Evolutionary conservation across 2,329 filamentous ascomycete species (phyloP), one percentile per base, ranked within the genome.

Genomic region (Colletotrichum gloeosporioides): DNA sequence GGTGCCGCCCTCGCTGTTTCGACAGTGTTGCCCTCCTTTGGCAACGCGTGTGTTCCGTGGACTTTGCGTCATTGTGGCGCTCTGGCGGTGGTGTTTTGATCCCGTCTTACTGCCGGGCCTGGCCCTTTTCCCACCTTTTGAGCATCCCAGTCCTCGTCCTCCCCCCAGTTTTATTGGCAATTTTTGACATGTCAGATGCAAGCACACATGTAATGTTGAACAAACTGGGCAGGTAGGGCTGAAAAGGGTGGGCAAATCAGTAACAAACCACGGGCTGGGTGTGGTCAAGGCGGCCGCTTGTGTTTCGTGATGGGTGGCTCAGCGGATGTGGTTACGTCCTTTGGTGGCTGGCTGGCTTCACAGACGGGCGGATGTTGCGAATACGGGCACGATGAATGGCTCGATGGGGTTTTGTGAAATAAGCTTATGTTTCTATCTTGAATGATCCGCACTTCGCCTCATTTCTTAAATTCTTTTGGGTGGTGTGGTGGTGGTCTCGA

Each of bases 21-120:
- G 59, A 63, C 31, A 18, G 31, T 4, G 3, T 53, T 53, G 44
- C 44, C 16, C 55, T 59, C 55, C 55, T 32, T 27, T 13, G 27
- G 34, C 32, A 44, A 34, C 59, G 31, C 27, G 12, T 27, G 44
- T 44, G 12, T 32, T 71, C 7, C 44, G 36, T 27, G 44, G 25
- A 61, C 62, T 44, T 31, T 65, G 63, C 72, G 72, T 75, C 72
- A 75, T 75, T 66, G 68, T 75, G 72, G 72, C 72, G 49, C 34
- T 39, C 44, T 22, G 32, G 15, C 25, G 15, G 66, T n/a, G 27
- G 27, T 39, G 34, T 57, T 29, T 32, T 53, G 44, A 53, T 55
- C 39, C 59, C 49, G 44, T 67, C 68, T 71, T 59, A 64, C 44
- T 66, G 67, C 67, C 59, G 68, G 49, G 44, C 44, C 44, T 53